Evolutionary conservation across 2,329 filamentous ascomycete species (phyloP), one percentile per base, ranked within the genome.

Genomic region (Aschersonia sp.): DNA sequence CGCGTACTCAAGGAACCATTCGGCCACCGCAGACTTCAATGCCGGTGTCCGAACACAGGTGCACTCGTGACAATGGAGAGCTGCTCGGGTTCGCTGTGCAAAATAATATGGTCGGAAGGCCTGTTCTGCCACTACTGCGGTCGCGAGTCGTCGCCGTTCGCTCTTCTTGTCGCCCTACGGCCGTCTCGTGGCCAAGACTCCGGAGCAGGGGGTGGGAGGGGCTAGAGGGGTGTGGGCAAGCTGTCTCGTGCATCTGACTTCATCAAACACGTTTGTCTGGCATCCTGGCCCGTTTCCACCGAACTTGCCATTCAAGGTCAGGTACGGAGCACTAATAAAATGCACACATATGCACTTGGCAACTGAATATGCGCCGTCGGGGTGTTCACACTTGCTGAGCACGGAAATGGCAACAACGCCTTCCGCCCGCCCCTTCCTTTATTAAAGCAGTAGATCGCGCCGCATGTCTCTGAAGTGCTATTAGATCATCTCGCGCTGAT

Each of bases 361-460:
- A 35, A 45, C n/a, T 45, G 30, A 32, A 31, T 20, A 12, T n/a
- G 9, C 31, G 44, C 44, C 44, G 7, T 30, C 30, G 7, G 30
- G 7, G 29, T 35, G 43, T 32, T 40, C 9, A 29, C 46, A 46
- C 20, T 12, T 43, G 47, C 35, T 35, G 40, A 5, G 30, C 40
- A 9, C 40, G 31, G 28, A 32, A 30, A 7, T 35, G 30, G n/a
- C 31, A 32, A 35, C 30, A 29, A 31, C 20, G 20, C 12, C 40
- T 38, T 45, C 45, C 30, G 38, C 30, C 30, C 41, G 42, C 10
- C 5, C 47, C 43, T 49, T 40, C 50, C 47, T 49, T 50, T 46
- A 45, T 48, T 41, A 50, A 44, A 28, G 43, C 45, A 5, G 20
- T 45, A 31, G 43, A 31, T 44, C 46, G 45, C 43, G 41, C 47